A percentile compares a stretch with the other conserved stretches of the same genome.
Evolutionary conservation across 768 basidiomycete species (phyloP).

Genomic region (Tephrocybe sp.): DNA sequence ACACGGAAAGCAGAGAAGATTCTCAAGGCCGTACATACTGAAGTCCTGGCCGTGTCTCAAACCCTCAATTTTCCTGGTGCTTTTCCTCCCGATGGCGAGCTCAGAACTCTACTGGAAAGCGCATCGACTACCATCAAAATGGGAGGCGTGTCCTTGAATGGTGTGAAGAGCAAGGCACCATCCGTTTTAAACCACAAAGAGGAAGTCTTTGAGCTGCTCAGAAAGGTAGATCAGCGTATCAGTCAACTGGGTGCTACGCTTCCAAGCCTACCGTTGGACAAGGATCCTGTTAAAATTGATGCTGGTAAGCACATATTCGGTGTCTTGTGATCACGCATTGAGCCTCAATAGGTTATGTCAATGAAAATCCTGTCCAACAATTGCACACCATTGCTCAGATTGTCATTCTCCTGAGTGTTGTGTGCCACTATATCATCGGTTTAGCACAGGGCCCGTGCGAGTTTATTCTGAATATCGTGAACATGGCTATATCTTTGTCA

Average conservation of each 20-base stretch:
- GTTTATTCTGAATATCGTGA: constrained; percentile 19
- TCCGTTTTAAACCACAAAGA: not conserved
- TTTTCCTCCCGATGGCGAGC: not conserved
- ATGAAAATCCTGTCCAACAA: constrained; percentile 3
- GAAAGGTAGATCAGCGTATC: not conserved
- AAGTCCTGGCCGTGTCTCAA: not conserved
- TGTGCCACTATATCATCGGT: constrained; percentile 18
- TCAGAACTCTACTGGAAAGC: not conserved
- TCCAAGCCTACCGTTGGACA: not conserved
- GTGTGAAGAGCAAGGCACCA: not conserved
- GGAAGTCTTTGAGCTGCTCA: not conserved
- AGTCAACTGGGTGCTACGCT: not conserved
- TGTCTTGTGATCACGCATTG: not conserved
- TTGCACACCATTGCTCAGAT: constrained; percentile 19
- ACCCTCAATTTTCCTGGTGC: not conserved
- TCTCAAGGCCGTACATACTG: not conserved
- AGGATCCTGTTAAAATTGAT: not conserved
- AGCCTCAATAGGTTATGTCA: not conserved
- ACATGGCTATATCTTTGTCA: constrained; percentile 12
- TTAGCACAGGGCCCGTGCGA: constrained; percentile 11
- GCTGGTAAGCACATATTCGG: not conserved
- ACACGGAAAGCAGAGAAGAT: not conserved
- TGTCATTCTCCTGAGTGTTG: constrained; percentile 18
- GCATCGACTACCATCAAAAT: not conserved
- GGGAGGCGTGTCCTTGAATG: not conserved